Evolutionary conservation across 257 asterid genomes (phyloP).

Genomic region (Pogostemon cablin): DNA sequence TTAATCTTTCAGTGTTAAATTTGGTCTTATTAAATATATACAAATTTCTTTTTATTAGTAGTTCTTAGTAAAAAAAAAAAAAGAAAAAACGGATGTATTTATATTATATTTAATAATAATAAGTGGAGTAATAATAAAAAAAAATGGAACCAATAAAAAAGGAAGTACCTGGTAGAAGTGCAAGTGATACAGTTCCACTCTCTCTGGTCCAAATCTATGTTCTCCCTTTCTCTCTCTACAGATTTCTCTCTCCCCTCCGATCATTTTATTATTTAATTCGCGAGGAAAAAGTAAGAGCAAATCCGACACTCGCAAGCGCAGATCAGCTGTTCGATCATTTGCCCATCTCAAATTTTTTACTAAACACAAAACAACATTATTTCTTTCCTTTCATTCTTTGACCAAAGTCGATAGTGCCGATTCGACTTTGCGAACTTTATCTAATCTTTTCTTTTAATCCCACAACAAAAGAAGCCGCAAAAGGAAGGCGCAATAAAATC

Average conservation of each 20-base stretch:
- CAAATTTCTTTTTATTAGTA: no score
- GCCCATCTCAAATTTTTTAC: slow-evolving; percentile 36
- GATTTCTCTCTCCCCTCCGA: slow-evolving; percentile 23
- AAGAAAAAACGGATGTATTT: not conserved
- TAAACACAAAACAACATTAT: slow-evolving; percentile 2
- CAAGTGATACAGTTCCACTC: slow-evolving; percentile 6
- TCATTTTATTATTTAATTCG: slow-evolving; percentile 29
- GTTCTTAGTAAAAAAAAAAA: no score
- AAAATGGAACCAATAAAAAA: not conserved
- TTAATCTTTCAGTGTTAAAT: no score
- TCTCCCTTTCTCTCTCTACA: slow-evolving; percentile 11
- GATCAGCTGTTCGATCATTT: slow-evolving; percentile 49
- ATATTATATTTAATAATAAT: not conserved
- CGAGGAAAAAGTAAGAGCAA: slow-evolving; percentile 13
- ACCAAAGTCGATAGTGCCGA: slow-evolving; percentile 37
- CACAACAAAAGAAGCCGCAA: slow-evolving; percentile 31
- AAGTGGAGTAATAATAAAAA: not conserved
- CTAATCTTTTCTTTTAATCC: slow-evolving; percentile 42
- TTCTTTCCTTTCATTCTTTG: slow-evolving; percentile 10
- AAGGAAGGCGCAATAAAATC: slow-evolving; percentile 41
- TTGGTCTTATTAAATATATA: no score
- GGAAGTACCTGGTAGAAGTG: not conserved
- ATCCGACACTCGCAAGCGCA: slow-evolving; percentile 39
- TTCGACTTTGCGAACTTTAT: slow-evolving; percentile 37
- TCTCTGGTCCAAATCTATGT: slow-evolving; percentile 6